Conservation (phyloP, 371 early-diverging fungal genomes). For the Rhizopus arrhizus region DNA sequence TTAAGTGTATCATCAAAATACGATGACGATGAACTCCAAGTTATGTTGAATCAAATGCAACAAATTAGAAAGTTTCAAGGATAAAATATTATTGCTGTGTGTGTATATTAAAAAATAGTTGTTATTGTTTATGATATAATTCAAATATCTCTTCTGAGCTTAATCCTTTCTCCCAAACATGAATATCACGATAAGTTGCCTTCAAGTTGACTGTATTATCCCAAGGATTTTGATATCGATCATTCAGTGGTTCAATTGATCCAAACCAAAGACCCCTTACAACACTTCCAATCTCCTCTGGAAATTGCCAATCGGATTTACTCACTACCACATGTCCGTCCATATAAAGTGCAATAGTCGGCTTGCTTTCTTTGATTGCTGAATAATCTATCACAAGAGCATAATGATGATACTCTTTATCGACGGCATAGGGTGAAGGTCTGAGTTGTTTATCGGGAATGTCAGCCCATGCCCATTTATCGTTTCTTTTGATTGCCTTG, state of each 20-base stretch:
- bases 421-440: slow-evolving; percentile 34
- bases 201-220: slow-evolving; percentile 38
- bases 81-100: slow-evolving; percentile 19
- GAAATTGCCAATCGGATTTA: slow-evolving; percentile 30
- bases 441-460: slow-evolving; percentile 22
- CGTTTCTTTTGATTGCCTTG: slow-evolving; percentile 25
- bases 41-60: slow-evolving; percentile 73
- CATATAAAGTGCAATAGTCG: slow-evolving; percentile 38
- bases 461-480: slow-evolving; percentile 35
- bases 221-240: slow-evolving; percentile 49
- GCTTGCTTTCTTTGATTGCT: slow-evolving; percentile 8
- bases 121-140: not conserved
- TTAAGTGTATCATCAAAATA: slow-evolving; percentile 41
- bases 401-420: slow-evolving; percentile 45
- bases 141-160: slow-evolving; percentile 10
- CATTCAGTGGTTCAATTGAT: slow-evolving; percentile 44
- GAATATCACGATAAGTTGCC: slow-evolving; percentile 38
- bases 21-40: slow-evolving; percentile 70
- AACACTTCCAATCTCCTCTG: slow-evolving; percentile 19
- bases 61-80: slow-evolving; percentile 78
- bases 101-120: too few relatives aligned
- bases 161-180: slow-evolving; percentile 41
- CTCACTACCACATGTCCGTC: slow-evolving; percentile 45
- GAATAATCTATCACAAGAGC: slow-evolving; percentile 29
- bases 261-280: slow-evolving; percentile 54